Base-by-base conservation (phyloP, 2,329 filamentous ascomycete species). In the Arachnopeziza araneosa region DNA sequence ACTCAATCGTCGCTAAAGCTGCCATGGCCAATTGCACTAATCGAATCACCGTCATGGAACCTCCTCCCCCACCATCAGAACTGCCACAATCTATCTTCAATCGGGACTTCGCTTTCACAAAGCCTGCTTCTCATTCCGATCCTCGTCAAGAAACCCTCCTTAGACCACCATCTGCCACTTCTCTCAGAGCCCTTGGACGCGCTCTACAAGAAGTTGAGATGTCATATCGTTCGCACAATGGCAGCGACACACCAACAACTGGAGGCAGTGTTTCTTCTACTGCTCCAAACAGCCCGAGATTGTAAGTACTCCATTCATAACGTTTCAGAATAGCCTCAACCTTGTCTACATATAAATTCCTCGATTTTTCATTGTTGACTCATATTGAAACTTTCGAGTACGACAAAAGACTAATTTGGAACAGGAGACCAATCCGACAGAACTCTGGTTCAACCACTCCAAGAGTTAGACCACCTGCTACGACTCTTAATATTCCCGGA, bases 401-500 rank as follows among this genome's bases (percentile, higher is more conserved):
- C 52, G 22, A 54, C n/a, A 14, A 56, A 48, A 51, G 54, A 24
- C 56, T 65, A 59, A 66, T 24, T 32, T 30, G 19, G 19, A 22
- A 55, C 48, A 91, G 89, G 68, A 83, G 83, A 55, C 86, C 88
- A 1, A 74, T 87, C 62, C 79, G 89, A 70, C 87, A 89, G 70
- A 90, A 88, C 69, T 95, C 91, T 12, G 88, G 88, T 60, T 82
- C 80, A 55, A 86, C 87, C 24, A 96, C 93, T 6, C 92, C 93
- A 26, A 83, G 89, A 65, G 83, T 91, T 54, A 85, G 88, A 65
- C 83, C 87, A 23, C 91, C 96, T 75, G 92, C 95, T 10, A 98
- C 95, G 19, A 97, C 95, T 17, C 86, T 98, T 69, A 96, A 96
- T 74, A 97, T 99, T 62, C 95, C 95, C 60, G 95, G 95, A 66